Percentiles rank a stretch among this genome's conserved stretches.
Evolutionary conservation across 306 rosid genomes (phyloP).

Genomic region (apple (Malus domestica)): ASM211411v1 NC_041791.1:2166501-2167000

Average conservation of each 20-base stretch:
- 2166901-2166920: constrained; percentile 36
- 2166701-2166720: constrained; percentile 66
- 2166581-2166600: constrained; percentile 73
- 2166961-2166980: constrained; percentile 65
- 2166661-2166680: constrained; percentile 73
- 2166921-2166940: constrained; percentile 35
- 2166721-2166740: constrained; percentile 42
- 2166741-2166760: constrained; percentile 78
- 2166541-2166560: constrained; percentile 3
- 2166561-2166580: constrained; percentile 48
- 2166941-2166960: constrained; percentile 76
- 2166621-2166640: constrained; percentile 28
- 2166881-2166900: constrained; percentile 16
- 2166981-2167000: constrained; percentile 63
- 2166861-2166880: constrained; percentile 20
- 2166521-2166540: background rate
- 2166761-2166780: constrained; percentile 64
- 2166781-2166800: constrained; percentile 70
- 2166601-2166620: constrained; percentile 44
- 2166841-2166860: constrained; percentile 64
- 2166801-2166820: constrained; percentile 74
- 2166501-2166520: background rate
- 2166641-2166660: constrained; percentile 61
- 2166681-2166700: constrained; percentile 58
- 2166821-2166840: constrained; percentile 76